Conservation (phyloP, 2,329 filamentous ascomycete genomes). For the Neonectria punicea region DNA sequence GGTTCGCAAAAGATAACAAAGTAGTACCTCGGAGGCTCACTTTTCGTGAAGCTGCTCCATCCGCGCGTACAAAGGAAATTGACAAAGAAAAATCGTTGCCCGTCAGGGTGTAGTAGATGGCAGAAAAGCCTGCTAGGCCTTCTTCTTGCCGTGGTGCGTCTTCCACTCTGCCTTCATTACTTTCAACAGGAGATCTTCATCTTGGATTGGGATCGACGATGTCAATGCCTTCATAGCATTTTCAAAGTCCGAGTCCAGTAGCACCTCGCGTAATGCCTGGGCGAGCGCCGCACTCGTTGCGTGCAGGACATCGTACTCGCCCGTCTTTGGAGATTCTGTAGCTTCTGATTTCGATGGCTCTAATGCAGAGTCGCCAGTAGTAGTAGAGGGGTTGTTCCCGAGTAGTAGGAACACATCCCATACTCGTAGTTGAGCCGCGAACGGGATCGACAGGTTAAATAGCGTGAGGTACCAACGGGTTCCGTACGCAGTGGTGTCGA, state of each 20-base stretch:
- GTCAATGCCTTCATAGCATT: conserved; percentile 98
- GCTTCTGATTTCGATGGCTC: conserved; percentile 30
- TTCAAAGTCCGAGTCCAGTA: conserved; percentile 95
- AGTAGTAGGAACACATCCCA: conserved; percentile 99
- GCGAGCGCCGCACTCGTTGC: conserved; percentile 90
- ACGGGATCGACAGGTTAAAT: conserved; percentile 97
- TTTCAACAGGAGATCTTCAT: conserved; percentile 92
- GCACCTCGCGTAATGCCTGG: conserved; percentile 86
- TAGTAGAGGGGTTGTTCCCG: conserved; percentile 55
- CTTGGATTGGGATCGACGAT: conserved; percentile 91
- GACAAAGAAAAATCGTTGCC: conserved; percentile 32
- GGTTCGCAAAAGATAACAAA: conserved; percentile 36
- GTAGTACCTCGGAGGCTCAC: conserved; percentile 30
- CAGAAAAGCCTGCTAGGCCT: conserved; percentile 47
- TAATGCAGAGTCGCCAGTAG: conserved; percentile 19
- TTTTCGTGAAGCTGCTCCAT: conserved; percentile 38
- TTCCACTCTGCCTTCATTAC: conserved; percentile 91
- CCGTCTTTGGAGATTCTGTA: conserved; percentile 34
- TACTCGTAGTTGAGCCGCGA: conserved; percentile 90
- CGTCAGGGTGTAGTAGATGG: conserved; percentile 28
- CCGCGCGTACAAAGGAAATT: conserved; percentile 33
- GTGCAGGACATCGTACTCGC: conserved; percentile 86
- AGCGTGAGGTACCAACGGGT: conserved; percentile 97
- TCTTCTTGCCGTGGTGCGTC: conserved; percentile 62
- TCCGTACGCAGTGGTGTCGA: conserved; percentile 91